Base-by-base conservation (phyloP, 352 stramenopile species). In the Phytophthora tubulina region DNA sequence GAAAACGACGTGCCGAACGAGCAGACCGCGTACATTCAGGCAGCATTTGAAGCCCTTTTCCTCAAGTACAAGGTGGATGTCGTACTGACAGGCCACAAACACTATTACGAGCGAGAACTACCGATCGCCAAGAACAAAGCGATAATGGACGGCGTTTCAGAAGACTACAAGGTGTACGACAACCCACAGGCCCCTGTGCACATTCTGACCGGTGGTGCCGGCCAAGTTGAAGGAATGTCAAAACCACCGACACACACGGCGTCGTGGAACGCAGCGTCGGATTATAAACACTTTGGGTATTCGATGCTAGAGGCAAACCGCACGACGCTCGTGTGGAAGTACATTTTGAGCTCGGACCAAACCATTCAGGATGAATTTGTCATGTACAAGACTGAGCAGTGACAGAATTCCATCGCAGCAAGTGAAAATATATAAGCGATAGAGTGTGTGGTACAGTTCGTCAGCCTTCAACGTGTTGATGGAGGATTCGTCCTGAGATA, bases 21-120 rank as follows among this genome's bases (percentile, higher is more conserved):
- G 15, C 41, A 84, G 9, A 64, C 68, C 2, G 53, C 54, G 8
- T 4, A 32, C 10, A 62, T 97, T 44, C 85, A 95, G 42, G 52
- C 48, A 11, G 85, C 88, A 1, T 94, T 98, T 44, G 92, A 98
- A 61, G 78, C 75, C 21, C 76, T 97, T 10, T 85, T 98, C 30
- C 71, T 95, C 54, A 91, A 93, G 71, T 95, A 94, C 84, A 76
- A 84, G 21, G 91, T 98, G 8, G 90, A 97, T 46, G 67, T 97
- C 3, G 92, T 96, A 27, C 57, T 98, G 21, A 75, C 84, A 1
- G 92, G 92, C 7, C 93, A 98, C 68, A 70, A 94, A 31, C 93
- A 98, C 72, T 87, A 81, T 44, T 98, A 96, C 67, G 86, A 97
- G 65, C 81, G 91, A 3, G 78, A 92, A 4, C 70, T 90, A 2